phyloP scores from a whole-genome alignment of 805 yeast species.

The Candida michaelii region DNA sequence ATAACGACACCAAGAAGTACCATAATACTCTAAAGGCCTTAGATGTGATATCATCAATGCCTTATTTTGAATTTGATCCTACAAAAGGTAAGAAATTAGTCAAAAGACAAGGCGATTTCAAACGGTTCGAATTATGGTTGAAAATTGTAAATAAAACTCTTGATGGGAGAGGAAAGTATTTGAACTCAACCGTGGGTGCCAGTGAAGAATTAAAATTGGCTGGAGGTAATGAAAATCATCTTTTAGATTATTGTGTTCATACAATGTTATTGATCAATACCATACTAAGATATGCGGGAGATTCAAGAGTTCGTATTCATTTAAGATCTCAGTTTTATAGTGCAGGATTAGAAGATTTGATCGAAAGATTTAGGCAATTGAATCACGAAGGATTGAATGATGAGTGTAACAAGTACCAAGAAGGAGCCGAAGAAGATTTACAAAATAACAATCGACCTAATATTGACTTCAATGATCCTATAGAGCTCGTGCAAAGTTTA shows the following conservation, averaged over 20 bases:
- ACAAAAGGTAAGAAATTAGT: constrained; percentile 22
- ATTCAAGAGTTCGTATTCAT: constrained; percentile 49
- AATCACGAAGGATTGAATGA: constrained; percentile 60
- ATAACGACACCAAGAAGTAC: constrained; percentile 42
- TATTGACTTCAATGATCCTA: constrained; percentile 67
- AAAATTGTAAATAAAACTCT: constrained; percentile 61
- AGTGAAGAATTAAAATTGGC: constrained; percentile 72
- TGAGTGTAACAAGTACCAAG: constrained; percentile 62
- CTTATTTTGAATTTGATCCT: constrained; percentile 39
- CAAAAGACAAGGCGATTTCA: constrained; percentile 37
- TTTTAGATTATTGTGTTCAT: constrained; percentile 69
- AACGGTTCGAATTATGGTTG: constrained; percentile 72
- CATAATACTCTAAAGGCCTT: constrained; percentile 57
- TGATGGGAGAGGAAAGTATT: constrained; percentile 78
- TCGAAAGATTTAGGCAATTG: constrained; percentile 51
- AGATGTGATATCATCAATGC: constrained; percentile 40
- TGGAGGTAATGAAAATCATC: constrained; percentile 54
- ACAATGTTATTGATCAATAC: constrained; percentile 72
- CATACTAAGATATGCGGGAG: constrained; percentile 49
- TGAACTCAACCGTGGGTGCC: constrained; percentile 92
- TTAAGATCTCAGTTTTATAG: constrained; percentile 61
- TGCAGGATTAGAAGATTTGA: constrained; percentile 54
- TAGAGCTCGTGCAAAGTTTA: constrained; percentile 60
- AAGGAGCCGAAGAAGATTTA: constrained; percentile 45
- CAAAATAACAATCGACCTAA: constrained; percentile 35